These are phyloP conservation scores for Lactarius akahatsu DNA, from an alignment of 768 basidiomycete species.

Conservation along the genomic window DNA sequence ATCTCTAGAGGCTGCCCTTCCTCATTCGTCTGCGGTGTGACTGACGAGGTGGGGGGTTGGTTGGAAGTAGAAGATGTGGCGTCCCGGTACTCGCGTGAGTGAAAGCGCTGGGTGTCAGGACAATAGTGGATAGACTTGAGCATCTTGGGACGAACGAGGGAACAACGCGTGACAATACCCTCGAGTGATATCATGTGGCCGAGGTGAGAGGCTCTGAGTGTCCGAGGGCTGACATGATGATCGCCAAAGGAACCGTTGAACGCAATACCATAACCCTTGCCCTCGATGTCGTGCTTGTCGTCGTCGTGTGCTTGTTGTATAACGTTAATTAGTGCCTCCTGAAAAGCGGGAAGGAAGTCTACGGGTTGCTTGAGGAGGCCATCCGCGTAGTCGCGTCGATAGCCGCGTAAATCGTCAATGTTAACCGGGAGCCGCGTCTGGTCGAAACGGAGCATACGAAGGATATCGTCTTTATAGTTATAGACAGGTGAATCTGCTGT, in stretches of 20 bases:
- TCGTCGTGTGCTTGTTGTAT: constrained; percentile 72
- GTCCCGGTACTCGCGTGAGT: constrained; percentile 90
- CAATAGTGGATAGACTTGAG: constrained; percentile 95
- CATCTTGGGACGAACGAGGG: constrained; percentile 98
- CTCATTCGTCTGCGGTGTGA: constrained; percentile 90
- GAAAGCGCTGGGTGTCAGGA: constrained; percentile 79
- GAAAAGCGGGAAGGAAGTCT: constrained; percentile 85
- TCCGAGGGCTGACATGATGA: constrained; percentile 94
- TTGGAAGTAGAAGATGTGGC: constrained; percentile 84
- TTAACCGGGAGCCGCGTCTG: constrained; percentile 91
- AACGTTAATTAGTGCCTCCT: constrained; percentile 74
- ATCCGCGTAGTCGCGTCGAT: constrained; percentile 82
- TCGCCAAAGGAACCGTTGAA: constrained; percentile 97
- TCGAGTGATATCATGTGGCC: constrained; percentile 97
- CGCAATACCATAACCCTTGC: constrained; percentile 82
- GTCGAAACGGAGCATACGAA: constrained; percentile 76
- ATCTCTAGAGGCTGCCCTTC: constrained; percentile 84
- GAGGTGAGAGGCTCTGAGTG: constrained; percentile 82
- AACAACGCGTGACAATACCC: constrained; percentile 97
- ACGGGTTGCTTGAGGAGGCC: constrained; percentile 87
- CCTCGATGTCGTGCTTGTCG: constrained; percentile 78
- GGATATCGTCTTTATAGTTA: constrained; percentile 86
- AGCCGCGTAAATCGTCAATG: constrained; percentile 93
- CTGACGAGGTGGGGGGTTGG: constrained; percentile 77
- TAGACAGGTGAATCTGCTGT: constrained; percentile 61